phyloP scores from a whole-genome alignment of 2,329 filamentous ascomycete genomes.

The Pseudofabraea citricarpa region DNA sequence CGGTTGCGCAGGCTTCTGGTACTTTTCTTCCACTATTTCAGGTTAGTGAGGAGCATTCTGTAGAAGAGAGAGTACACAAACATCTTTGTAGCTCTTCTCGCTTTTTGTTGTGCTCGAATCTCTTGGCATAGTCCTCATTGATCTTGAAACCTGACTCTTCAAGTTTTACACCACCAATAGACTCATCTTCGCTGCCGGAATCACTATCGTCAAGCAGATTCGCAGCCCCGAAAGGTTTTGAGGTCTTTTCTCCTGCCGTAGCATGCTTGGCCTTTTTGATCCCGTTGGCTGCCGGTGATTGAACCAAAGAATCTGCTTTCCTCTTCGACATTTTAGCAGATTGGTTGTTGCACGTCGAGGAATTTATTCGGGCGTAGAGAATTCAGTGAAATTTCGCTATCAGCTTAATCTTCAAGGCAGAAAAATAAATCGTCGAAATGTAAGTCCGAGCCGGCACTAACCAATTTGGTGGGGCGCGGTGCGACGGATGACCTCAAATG shows the following conservation, averaged over 20 bases:
- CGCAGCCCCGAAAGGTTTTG: conserved; percentile 6
- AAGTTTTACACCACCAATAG: conserved; percentile 30
- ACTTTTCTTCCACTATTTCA: conserved; percentile 79
- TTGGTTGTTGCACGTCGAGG: conserved; percentile 1
- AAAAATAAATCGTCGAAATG: too few species aligned
- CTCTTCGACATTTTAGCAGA: conserved; percentile 28
- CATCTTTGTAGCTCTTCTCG: conserved; percentile 75
- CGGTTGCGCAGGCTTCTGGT: conserved; percentile 40
- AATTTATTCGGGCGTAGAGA: too few species aligned
- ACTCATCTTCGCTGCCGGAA: conserved; percentile 28
- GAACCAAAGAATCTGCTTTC: conserved; percentile 24
- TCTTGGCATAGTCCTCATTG: conserved; percentile 82
- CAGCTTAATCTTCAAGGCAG: too few species aligned
- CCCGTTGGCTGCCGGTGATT: conserved; percentile 10
- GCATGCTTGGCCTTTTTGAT: conserved; percentile 25
- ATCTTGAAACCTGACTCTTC: conserved; percentile 59
- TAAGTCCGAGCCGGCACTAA: not conserved
- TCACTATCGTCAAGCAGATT: conserved; percentile 46
- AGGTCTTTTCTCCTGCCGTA: conserved; percentile 4
- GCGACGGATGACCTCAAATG: not conserved
- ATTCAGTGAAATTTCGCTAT: too few species aligned
- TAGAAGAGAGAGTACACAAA: conserved; percentile 34
- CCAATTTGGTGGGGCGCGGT: not conserved
- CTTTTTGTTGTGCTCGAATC: conserved; percentile 97
- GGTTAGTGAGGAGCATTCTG: conserved; percentile 19